A percentile compares a stretch with the other conserved stretches of the same genome.
Evolutionary conservation across 1,284 basidiomycete species (phyloP).

Genomic region (Ganoderma multipileum): DNA sequence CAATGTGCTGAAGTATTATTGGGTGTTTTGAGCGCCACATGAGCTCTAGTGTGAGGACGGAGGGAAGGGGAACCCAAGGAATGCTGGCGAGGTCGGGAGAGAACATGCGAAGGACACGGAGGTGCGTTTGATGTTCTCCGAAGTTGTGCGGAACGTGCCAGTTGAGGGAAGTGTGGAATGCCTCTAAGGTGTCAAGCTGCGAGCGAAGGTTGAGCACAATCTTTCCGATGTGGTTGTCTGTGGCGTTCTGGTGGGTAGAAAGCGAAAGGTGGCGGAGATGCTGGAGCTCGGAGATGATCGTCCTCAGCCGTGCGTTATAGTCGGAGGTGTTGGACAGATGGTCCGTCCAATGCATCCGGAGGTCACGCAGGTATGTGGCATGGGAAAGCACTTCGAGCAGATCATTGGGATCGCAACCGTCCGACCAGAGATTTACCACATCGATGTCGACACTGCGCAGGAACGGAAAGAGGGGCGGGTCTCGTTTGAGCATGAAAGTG

Average conservation of each 20-base stretch:
- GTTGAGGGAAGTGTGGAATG: background rate
- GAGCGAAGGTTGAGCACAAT: background rate
- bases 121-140: background rate
- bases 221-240: background rate
- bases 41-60: constrained; percentile 9
- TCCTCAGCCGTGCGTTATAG: background rate
- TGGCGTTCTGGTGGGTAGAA: too few species aligned
- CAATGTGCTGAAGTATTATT: constrained; percentile 2
- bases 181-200: constrained; percentile 1
- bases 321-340: background rate
- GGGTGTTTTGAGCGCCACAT: background rate
- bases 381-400: constrained; percentile 4
- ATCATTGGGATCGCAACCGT: background rate
- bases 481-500: background rate
- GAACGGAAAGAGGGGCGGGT: constrained; percentile 3
- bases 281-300: constrained; percentile 3
- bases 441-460: constrained; percentile 5
- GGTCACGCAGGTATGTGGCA: constrained; percentile 4
- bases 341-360: constrained; percentile 11
- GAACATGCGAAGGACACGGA: constrained; percentile 7
- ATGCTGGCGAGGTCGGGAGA: background rate
- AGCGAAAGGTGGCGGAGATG: constrained; percentile 6
- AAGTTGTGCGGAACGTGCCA: background rate
- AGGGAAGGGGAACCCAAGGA: background rate
- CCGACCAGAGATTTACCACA: background rate